Evolutionary conservation across 2,329 filamentous ascomycete genomes (phyloP).

Genomic region (Penicillium sp.): DNA sequence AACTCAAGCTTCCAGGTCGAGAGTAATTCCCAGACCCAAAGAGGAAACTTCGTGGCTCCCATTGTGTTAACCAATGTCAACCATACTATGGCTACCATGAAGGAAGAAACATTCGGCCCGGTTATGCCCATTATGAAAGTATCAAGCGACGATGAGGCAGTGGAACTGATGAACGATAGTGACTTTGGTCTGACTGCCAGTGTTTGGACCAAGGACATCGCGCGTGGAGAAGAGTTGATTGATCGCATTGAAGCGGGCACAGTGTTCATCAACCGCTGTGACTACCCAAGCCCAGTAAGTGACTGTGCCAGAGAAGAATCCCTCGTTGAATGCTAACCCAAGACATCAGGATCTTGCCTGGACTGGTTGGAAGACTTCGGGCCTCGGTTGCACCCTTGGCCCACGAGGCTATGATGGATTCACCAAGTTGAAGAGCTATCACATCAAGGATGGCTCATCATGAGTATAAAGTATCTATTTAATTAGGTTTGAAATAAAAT

Average conservation of each 20-base stretch:
- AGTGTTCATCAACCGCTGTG: constrained; percentile 89
- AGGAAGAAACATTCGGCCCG: constrained; percentile 88
- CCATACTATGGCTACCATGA: constrained; percentile 84
- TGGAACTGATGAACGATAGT: constrained; percentile 85
- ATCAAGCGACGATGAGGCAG: constrained; percentile 73
- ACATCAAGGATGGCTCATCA: constrained; percentile 58
- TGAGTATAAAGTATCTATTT: neutral
- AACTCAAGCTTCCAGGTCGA: constrained; percentile 68
- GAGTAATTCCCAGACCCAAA: constrained; percentile 50
- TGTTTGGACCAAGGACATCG: constrained; percentile 87
- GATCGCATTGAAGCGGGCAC: constrained; percentile 85
- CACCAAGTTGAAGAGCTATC: constrained; percentile 90
- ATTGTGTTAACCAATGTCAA: constrained; percentile 75
- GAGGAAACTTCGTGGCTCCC: constrained; percentile 82
- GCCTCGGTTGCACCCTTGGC: constrained; percentile 82
- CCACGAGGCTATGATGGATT: constrained; percentile 89
- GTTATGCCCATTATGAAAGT: constrained; percentile 88
- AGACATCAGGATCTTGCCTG: constrained; percentile 72
- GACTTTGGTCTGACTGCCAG: constrained; percentile 89
- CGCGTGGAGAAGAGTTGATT: constrained; percentile 70
- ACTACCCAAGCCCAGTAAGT: constrained; percentile 84
- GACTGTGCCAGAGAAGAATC: neutral
- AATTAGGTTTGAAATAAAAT: neutral
- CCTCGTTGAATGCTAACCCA: neutral
- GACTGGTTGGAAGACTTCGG: constrained; percentile 94